Evolutionary conservation across 148 eudicot genomes (phyloP), one percentile per base, ranked within the genome.

Genomic region (Silene uniflora): DNA sequence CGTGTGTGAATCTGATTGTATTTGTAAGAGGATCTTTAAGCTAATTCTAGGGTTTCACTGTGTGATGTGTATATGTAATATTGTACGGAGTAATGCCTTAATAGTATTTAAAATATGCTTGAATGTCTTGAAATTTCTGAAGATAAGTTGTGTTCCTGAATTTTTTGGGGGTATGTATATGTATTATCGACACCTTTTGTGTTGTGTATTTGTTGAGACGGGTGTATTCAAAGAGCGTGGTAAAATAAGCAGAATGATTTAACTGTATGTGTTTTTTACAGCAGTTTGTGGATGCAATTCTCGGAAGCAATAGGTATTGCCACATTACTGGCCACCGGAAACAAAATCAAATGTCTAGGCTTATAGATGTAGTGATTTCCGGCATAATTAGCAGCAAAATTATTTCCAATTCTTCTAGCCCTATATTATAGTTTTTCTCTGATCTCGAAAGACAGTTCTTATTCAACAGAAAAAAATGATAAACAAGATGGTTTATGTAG

Each of bases 1-100:
- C 5, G 35, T 32, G 35, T 47, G 59, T 69, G 59, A 13, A 22
- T 46, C 19, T 11, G 62, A 21, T 71, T 72, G 56, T 72, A 29
- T 1, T 76, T 22, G 3, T 22, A 56, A 71, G 8, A 39, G 74
- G 59, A 61, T 29, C 54, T 61, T 58, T 71, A 67, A 22, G 69
- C 29, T 71, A 19, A 64, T 59, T 73, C 73, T 78, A 78, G 81
- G 81, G 77, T 78, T 78, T 78, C 44, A 73, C 77, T 59, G 52
- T 72, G 64, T 72, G 61, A 17, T 42, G 52, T 67, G 22, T 68
- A 35, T 52, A 52, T 52, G 56, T 52, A 52, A 52, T 52, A 13
- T 10, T 12, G 17, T 68, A 25, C 35, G 35, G 4, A 32, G 35
- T 42, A 67, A 67, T 67, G 71, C 52, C 11, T 67, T n/a, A 39